These are phyloP conservation scores for Annona cherimola DNA, from an alignment of 164 flowering plant genomes.

Conservation along the genomic window DNA sequence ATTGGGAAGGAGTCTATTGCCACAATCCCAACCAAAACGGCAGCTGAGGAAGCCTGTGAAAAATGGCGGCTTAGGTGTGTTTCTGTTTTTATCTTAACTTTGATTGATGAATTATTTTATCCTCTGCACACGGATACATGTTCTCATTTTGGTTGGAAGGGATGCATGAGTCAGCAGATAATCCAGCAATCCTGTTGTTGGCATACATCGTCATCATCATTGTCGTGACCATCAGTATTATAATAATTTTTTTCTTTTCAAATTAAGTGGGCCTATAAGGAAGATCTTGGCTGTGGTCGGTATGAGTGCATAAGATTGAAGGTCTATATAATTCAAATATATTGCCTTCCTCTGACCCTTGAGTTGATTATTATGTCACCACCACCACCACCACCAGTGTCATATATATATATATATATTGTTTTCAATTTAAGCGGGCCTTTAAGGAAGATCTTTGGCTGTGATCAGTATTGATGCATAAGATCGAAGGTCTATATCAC, in stretches of 20 bases:
- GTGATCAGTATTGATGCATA: background rate
- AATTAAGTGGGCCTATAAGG: background rate
- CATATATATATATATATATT: no score
- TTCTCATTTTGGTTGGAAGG: background rate
- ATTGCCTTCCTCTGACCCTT: background rate
- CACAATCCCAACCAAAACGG: slow-evolving; percentile 19
- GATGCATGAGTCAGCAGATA: background rate
- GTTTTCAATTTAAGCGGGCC: no score
- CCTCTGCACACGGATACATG: background rate
- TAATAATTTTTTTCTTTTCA: no score
- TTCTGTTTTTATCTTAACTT: background rate
- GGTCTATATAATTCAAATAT: background rate
- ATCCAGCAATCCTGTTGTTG: no score
- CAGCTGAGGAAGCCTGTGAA: slow-evolving; percentile 62
- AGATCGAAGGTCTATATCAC: background rate
- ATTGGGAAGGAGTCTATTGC: slow-evolving; percentile 21
- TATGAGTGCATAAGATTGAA: background rate
- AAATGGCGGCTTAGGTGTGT: slow-evolving; percentile 69
- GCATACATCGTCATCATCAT: no score
- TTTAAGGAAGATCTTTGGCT: background rate
- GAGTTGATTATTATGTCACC: background rate
- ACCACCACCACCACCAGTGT: no score
- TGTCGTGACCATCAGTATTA: no score
- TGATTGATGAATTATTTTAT: background rate
- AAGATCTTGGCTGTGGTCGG: background rate